Conservation (phyloP, 768 basidiomycete species). For the Ramaria rubella region DNA sequence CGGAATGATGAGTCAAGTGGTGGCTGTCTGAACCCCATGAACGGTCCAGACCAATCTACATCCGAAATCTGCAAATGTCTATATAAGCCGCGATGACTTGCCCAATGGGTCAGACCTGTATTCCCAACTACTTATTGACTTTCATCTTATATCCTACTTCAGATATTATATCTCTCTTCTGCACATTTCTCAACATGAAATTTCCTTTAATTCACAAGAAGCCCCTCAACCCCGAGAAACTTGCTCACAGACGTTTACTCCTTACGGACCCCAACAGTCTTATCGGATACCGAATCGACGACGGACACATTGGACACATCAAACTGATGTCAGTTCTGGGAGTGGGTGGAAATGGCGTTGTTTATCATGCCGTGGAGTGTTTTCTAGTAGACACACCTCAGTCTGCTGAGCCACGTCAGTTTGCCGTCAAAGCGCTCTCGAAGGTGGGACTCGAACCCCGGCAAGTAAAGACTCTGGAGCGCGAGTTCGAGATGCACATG, state of each 20-base stretch:
- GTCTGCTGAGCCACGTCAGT: not conserved
- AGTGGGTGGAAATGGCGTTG: constrained; percentile 91
- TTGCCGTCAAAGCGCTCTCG: not conserved
- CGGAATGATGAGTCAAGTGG: no score
- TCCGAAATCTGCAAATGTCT: no score
- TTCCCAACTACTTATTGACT: constrained; percentile 81
- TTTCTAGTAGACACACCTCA: constrained; percentile 7
- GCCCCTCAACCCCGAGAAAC: not conserved
- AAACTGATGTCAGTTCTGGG: constrained; percentile 82
- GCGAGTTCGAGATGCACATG: not conserved
- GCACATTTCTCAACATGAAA: not conserved
- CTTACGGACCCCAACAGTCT: not conserved
- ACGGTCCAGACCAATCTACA: no score
- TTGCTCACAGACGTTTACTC: not conserved
- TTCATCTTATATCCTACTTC: not conserved
- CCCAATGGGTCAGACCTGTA: no score
- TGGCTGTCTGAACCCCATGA: no score
- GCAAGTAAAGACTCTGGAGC: not conserved
- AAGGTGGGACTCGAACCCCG: not conserved
- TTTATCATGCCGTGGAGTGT: constrained; percentile 79
- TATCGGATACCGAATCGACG: constrained; percentile 78
- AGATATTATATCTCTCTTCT: not conserved
- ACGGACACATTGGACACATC: constrained; percentile 76
- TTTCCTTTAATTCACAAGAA: not conserved
- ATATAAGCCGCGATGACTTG: no score